phyloP scores from a whole-genome alignment of 2,329 filamentous ascomycete species.

The Botrytis hyacinthi region DNA sequence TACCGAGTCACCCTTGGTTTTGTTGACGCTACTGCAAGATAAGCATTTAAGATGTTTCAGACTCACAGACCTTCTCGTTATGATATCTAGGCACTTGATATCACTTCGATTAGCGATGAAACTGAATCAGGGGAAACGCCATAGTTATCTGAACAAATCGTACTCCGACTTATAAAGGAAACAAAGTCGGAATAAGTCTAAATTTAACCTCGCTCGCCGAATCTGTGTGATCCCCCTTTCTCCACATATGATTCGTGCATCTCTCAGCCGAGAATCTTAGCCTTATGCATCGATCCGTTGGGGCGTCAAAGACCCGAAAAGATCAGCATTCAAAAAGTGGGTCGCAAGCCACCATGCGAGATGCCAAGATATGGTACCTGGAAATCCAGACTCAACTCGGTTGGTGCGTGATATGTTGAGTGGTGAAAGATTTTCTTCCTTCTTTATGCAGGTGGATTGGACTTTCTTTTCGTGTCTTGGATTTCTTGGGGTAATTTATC shows the following conservation, averaged over 20 bases:
- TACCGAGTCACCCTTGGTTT: not conserved
- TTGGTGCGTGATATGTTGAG: not conserved
- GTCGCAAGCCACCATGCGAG: not conserved
- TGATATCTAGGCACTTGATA: not conserved
- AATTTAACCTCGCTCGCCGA: not conserved
- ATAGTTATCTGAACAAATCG: not conserved
- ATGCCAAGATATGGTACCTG: constrained; percentile 4
- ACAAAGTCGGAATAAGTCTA: not conserved
- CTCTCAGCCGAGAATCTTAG: not conserved
- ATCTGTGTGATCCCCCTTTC: not conserved
- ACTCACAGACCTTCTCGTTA: not conserved
- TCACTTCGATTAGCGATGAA: not conserved
- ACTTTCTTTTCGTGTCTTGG: not conserved
- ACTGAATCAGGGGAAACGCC: not conserved
- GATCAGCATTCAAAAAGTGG: not conserved
- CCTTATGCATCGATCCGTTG: not conserved
- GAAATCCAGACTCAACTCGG: not conserved
- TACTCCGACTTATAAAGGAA: not conserved
- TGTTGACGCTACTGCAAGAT: not conserved
- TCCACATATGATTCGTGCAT: not conserved
- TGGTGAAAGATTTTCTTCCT: not conserved
- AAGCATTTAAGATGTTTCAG: not conserved
- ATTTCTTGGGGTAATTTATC: not conserved
- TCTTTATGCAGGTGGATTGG: not conserved
- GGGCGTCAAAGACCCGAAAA: not conserved